Evolutionary conservation across 768 basidiomycete species (phyloP).

Genomic region (Lanmaoa pseudosensibilis): DNA sequence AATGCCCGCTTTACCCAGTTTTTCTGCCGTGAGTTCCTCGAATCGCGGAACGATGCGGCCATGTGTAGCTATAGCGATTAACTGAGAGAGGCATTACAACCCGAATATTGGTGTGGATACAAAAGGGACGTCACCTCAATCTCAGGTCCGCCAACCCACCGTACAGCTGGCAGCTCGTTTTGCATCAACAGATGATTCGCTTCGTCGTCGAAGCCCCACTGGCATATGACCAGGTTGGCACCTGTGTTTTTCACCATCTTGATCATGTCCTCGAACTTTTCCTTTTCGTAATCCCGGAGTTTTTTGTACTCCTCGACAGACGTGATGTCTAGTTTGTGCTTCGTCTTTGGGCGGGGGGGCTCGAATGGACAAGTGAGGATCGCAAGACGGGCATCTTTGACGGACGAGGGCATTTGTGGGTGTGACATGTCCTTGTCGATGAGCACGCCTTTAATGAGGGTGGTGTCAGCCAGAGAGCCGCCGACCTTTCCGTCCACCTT

Average conservation of each 20-base stretch:
- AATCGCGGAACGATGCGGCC: slow-evolving; percentile 98
- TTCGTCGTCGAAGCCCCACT: slow-evolving; percentile 99
- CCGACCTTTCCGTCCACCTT: slow-evolving; percentile 99
- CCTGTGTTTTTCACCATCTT: slow-evolving; percentile 93
- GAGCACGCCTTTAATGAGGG: slow-evolving; percentile 94
- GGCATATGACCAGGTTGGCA: slow-evolving; percentile 97
- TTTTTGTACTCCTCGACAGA: slow-evolving; percentile 96
- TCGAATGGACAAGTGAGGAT: slow-evolving; percentile 99
- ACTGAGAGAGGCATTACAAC: slow-evolving; percentile 41
- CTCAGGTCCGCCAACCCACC: slow-evolving; percentile 99
- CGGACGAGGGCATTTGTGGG: slow-evolving; percentile 90
- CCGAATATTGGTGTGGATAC: background rate
- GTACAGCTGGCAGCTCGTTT: slow-evolving; percentile 93
- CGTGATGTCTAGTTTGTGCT: slow-evolving; percentile 97
- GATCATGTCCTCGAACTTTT: slow-evolving; percentile 98
- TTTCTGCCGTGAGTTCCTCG: slow-evolving; percentile 88
- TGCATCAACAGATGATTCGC: slow-evolving; percentile 98
- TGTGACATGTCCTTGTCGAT: slow-evolving; percentile 99
- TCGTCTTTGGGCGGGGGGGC: slow-evolving; percentile 98
- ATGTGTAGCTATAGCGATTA: slow-evolving; percentile 97
- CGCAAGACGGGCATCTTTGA: slow-evolving; percentile 88
- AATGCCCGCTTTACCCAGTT: slow-evolving; percentile 90
- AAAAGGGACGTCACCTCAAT: slow-evolving; percentile 69
- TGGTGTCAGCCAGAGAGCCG: slow-evolving; percentile 92
- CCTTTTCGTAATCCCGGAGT: slow-evolving; percentile 90